phyloP scores from a whole-genome alignment of 345 rosid species.

The Clarkia xantiana region DNA sequence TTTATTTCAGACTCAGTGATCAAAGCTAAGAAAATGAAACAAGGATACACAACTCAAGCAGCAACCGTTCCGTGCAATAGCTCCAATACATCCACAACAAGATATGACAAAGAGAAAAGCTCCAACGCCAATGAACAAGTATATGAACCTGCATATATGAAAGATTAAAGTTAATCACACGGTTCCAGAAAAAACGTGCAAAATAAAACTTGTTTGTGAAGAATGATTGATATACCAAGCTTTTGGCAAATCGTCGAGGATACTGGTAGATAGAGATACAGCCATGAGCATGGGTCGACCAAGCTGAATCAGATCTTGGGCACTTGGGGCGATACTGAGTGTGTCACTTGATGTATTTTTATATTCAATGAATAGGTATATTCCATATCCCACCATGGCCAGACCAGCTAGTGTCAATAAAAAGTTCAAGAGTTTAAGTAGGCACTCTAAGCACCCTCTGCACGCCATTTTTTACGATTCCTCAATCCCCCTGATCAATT shows the following conservation, averaged over 20 bases:
- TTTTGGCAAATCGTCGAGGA: slow-evolving; percentile 55
- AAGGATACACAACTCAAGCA: slow-evolving; percentile 96
- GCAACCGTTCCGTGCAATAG: slow-evolving; percentile 69
- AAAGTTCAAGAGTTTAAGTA: slow-evolving; percentile 72
- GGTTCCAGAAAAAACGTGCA: neutral
- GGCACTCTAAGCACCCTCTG: slow-evolving; percentile 67
- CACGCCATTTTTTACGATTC: slow-evolving; percentile 42
- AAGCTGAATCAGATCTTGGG: slow-evolving; percentile 22
- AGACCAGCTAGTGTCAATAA: slow-evolving; percentile 65
- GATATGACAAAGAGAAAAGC: slow-evolving; percentile 69
- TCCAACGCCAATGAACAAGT: slow-evolving; percentile 76
- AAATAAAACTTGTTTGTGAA: neutral
- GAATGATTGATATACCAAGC: slow-evolving; percentile 50
- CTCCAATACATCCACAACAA: slow-evolving; percentile 83
- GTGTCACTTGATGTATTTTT: slow-evolving; percentile 23
- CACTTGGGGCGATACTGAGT: slow-evolving; percentile 14
- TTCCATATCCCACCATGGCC: slow-evolving; percentile 88
- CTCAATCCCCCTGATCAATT: slow-evolving; percentile 5
- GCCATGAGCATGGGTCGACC: slow-evolving; percentile 85
- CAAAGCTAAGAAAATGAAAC: neutral
- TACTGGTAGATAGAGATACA: slow-evolving; percentile 34
- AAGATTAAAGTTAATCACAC: neutral
- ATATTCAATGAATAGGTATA: slow-evolving; percentile 80
- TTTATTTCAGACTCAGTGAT: neutral
- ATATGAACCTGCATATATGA: slow-evolving; percentile 66